Evolutionary conservation across 192 early-diverging fungal genomes (phyloP), one percentile per base, ranked within the genome.

Genomic region (Endogone sp.): DNA sequence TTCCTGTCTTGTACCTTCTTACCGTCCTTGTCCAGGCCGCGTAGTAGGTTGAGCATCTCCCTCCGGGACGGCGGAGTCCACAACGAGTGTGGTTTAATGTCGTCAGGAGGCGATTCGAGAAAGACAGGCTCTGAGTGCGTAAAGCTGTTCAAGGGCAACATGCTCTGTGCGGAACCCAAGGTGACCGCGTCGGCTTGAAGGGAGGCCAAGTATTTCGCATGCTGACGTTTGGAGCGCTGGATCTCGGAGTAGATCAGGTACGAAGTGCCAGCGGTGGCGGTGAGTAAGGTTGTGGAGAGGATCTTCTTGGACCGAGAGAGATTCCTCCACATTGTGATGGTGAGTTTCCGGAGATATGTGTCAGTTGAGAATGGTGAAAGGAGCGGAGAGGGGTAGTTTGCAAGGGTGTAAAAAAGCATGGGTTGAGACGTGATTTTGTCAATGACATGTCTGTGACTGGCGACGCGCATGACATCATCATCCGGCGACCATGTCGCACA

Each of bases 11-110:
- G 49, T 54, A 70, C 62, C 26, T 64, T 67, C 63, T 81, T 75
- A 56, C 64, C 64, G 0, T 80, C 79, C 67, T 82, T 82, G 24
- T 78, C 68, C 4, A 68, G 25, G 29, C 82, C 86, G 69, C 90
- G 84, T 65, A 93, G 87, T 67, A 83, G 78, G 58, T 86, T 80
- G 56, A 92, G 54, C 89, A 93, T 90, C 62, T 91, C 88, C 22
- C 81, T 71, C 30, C 92, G 87, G 54, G 85, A 86, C 54, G 92
- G 92, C 26, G 88, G 86, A 3, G 86, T 79, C 91, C 91, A 93
- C 77, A 90, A 88, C 27, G 85, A 85, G 23, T 85, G 84, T n/a
- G 86, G 83, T 30, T 82, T 81, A 62, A 71, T 77, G 56, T 54
- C 28, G 16, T 59, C 29, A 65, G 57, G 25, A 65, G 63, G 49